Percentiles rank a stretch among this genome's conserved stretches.
Evolutionary conservation across 1,284 basidiomycete genomes (phyloP).

Genomic region (Ganoderma leucocontextum): DNA sequence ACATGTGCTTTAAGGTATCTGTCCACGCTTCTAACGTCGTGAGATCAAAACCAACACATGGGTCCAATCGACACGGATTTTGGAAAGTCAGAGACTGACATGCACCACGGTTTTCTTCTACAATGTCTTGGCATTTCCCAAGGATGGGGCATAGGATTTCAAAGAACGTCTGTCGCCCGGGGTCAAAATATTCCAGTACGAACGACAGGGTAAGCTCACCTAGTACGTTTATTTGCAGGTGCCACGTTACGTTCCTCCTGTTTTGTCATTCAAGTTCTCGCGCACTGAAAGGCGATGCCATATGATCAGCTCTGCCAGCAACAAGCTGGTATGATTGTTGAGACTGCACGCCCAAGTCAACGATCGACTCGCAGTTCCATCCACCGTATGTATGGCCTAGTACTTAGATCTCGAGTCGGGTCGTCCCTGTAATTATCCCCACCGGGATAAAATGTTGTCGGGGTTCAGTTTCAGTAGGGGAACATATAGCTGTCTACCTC

Average conservation of each 20-base stretch:
- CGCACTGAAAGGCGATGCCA: too few relatives aligned
- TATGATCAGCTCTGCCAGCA: too few relatives aligned
- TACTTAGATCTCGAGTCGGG: too few relatives aligned
- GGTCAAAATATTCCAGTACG: neutral
- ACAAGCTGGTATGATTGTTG: too few relatives aligned
- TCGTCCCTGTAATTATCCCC: too few relatives aligned
- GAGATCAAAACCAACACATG: neutral
- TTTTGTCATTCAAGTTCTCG: too few relatives aligned
- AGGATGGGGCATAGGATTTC: neutral
- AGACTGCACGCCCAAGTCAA: too few relatives aligned
- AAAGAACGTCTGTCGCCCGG: neutral
- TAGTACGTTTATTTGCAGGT: neutral
- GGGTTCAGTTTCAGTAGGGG: too few relatives aligned
- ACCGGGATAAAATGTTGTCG: too few relatives aligned
- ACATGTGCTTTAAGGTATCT: neutral
- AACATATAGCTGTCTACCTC: too few relatives aligned
- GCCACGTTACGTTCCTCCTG: neutral
- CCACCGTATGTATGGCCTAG: too few relatives aligned
- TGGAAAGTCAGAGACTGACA: neutral
- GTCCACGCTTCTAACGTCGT: conserved; percentile 1
- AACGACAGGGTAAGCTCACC: neutral
- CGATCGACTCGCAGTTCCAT: too few relatives aligned
- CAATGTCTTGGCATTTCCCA: conserved; percentile 4
- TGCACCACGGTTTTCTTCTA: neutral
- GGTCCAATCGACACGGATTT: neutral